These are phyloP conservation scores for Claviceps maximensis DNA, from an alignment of 2,329 filamentous ascomycete genomes.

Conservation along the genomic window DNA sequence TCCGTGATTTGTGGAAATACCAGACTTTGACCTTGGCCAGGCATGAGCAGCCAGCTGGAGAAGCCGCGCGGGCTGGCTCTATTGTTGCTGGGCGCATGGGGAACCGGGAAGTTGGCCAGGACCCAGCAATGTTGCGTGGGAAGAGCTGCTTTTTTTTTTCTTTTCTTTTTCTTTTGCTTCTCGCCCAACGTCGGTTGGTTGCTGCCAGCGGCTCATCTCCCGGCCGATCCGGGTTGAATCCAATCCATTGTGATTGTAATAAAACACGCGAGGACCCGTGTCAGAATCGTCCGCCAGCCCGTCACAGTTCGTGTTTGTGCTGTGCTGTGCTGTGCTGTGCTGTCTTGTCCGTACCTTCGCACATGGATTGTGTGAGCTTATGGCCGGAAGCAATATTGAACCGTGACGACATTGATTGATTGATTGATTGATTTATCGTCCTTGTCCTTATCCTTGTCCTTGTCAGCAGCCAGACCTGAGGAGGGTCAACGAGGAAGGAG, in stretches of 20 bases:
- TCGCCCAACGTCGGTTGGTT: not conserved
- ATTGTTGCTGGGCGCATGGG: not conserved
- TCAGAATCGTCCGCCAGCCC: not conserved
- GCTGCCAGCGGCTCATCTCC: not conserved
- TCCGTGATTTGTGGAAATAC: conserved; percentile 5
- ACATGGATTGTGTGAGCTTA: no score
- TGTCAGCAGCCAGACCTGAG: no score
- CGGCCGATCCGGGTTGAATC: not conserved
- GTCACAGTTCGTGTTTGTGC: no score
- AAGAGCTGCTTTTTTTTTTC: no score
- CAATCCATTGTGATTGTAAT: not conserved
- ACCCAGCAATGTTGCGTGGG: not conserved
- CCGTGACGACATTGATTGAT: no score
- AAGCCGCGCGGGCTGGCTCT: not conserved
- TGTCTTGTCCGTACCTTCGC: no score
- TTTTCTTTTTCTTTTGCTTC: not conserved
- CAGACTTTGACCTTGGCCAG: not conserved
- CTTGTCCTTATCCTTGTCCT: not conserved
- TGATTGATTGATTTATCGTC: no score
- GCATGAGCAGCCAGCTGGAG: not conserved
- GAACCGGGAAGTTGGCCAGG: no score
- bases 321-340: no score
- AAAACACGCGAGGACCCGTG: not conserved
- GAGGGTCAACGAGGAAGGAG: not conserved
- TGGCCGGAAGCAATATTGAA: no score